These are phyloP conservation scores for Ustilago crameri DNA, from an alignment of 1,284 basidiomycete genomes.

Conservation along the genomic window DNA sequence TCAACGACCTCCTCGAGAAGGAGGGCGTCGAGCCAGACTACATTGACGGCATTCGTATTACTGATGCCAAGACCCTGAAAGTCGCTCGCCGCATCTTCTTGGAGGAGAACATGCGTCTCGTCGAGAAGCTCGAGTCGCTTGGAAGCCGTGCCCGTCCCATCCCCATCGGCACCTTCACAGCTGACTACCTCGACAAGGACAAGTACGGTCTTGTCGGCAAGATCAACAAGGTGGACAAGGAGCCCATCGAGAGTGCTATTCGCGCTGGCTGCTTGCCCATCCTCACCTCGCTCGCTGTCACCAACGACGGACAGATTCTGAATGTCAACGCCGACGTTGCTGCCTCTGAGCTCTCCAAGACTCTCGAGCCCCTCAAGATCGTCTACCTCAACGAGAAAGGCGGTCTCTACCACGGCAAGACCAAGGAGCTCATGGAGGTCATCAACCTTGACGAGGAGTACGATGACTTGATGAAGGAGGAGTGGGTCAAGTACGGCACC, in stretches of 20 bases:
- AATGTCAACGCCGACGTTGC: slow-evolving; percentile 68
- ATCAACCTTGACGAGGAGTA: slow-evolving; percentile 99
- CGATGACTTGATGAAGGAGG: slow-evolving; percentile 93
- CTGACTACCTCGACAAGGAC: slow-evolving; percentile 67
- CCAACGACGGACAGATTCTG: slow-evolving; percentile 67
- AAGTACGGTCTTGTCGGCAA: slow-evolving; percentile 68
- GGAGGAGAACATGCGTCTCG: slow-evolving; percentile 66
- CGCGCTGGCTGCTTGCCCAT: slow-evolving; percentile 67
- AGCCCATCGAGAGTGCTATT: slow-evolving; percentile 68
- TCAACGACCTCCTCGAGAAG: slow-evolving; percentile 67
- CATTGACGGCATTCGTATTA: slow-evolving; percentile 68
- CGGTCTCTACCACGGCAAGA: slow-evolving; percentile 94
- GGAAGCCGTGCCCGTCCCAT: slow-evolving; percentile 67
- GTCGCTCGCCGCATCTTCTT: slow-evolving; percentile 67
- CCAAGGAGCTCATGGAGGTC: slow-evolving; percentile 75
- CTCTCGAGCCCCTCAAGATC: slow-evolving; percentile 78
- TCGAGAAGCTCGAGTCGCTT: slow-evolving; percentile 67
- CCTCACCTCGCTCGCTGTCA: slow-evolving; percentile 66
- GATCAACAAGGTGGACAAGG: slow-evolving; percentile 67
- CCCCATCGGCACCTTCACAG: slow-evolving; percentile 66
- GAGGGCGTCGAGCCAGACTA: slow-evolving; percentile 68
- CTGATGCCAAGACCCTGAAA: slow-evolving; percentile 66
- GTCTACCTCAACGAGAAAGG: slow-evolving; percentile 99
- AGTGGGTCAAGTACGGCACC: slow-evolving; percentile 99
- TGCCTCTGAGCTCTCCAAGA: slow-evolving; percentile 67